These are phyloP conservation scores for Botrytis cinerea DNA, from an alignment of 2,329 filamentous ascomycete species.

Conservation along the genomic window DNA sequence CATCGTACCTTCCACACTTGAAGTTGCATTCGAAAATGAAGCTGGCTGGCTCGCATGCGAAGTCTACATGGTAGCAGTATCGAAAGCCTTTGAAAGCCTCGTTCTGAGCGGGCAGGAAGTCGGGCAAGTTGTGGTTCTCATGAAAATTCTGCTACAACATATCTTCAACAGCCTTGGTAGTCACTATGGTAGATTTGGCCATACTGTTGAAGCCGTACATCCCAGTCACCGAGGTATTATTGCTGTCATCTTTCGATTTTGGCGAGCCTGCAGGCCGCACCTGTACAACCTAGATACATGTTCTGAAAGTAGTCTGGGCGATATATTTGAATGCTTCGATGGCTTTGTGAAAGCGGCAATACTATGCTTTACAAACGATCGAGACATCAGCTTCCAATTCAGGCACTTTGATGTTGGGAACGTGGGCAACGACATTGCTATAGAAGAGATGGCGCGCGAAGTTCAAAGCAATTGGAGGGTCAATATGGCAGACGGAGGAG, in stretches of 20 bases:
- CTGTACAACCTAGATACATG: slow-evolving; percentile 1
- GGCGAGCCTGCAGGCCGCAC: slow-evolving; percentile 31
- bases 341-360: slow-evolving; percentile 12
- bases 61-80: slow-evolving; percentile 34
- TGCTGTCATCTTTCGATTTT: slow-evolving; percentile 33
- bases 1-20: slow-evolving; percentile 35
- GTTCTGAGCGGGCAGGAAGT: slow-evolving; percentile 23
- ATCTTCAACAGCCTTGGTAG: slow-evolving; percentile 31
- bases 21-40: slow-evolving; percentile 32
- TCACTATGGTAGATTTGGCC: slow-evolving; percentile 12
- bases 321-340: slow-evolving; percentile 13
- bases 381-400: slow-evolving; percentile 5
- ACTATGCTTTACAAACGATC: neutral
- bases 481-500: neutral
- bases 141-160: slow-evolving; percentile 34
- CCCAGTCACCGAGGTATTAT: slow-evolving; percentile 31
- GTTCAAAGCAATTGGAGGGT: slow-evolving; percentile 21
- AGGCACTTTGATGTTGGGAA: slow-evolving; percentile 16
- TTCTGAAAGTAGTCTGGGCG: neutral
- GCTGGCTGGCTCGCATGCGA: slow-evolving; percentile 34
- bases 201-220: slow-evolving; percentile 24
- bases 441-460: slow-evolving; percentile 17
- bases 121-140: slow-evolving; percentile 23
- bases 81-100: slow-evolving; percentile 20
- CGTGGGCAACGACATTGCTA: slow-evolving; percentile 15